Conservation (phyloP, 1,139 yeast genomes). For the Suhomyces yuchorum region DNA sequence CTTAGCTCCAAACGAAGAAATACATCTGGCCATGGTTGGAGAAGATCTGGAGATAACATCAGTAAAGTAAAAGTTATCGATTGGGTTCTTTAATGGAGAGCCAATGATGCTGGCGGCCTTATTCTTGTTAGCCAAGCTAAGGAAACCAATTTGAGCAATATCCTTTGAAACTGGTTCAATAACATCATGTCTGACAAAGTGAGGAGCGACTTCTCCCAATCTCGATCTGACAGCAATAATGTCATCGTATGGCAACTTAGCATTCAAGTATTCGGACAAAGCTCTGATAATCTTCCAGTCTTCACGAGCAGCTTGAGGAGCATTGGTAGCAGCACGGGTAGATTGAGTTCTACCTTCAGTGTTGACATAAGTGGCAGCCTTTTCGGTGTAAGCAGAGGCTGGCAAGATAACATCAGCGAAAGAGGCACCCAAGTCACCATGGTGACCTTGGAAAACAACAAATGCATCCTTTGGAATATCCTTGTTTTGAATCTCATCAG, state of each 20-base stretch:
- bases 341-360: conserved; percentile 89
- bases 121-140: conserved; percentile 44
- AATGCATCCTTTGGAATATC: conserved; percentile 85
- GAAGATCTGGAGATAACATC: conserved; percentile 87
- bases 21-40: conserved; percentile 88
- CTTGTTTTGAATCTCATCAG: conserved; percentile 72
- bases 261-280: conserved; percentile 73
- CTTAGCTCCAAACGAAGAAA: conserved; percentile 65
- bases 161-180: conserved; percentile 68
- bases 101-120: conserved; percentile 46
- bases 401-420: conserved; percentile 87
- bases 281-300: conserved; percentile 92
- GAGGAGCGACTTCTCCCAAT: conserved; percentile 79
- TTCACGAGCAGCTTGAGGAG: conserved; percentile 92
- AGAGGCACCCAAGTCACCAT: conserved; percentile 89
- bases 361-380: conserved; percentile 84
- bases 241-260: conserved; percentile 78
- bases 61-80: conserved; percentile 84
- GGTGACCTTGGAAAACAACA: conserved; percentile 90
- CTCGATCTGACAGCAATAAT: conserved; percentile 68
- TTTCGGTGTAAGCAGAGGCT: conserved; percentile 88
- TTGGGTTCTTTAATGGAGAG: conserved; percentile 63
- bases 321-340: conserved; percentile 84
- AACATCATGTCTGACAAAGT: conserved; percentile 73
- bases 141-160: conserved; percentile 61